Percentiles rank a stretch among this genome's conserved stretches.
Evolutionary conservation across 768 basidiomycete species (phyloP).

Genomic region (Phylloporus rhodoxanthus): DNA sequence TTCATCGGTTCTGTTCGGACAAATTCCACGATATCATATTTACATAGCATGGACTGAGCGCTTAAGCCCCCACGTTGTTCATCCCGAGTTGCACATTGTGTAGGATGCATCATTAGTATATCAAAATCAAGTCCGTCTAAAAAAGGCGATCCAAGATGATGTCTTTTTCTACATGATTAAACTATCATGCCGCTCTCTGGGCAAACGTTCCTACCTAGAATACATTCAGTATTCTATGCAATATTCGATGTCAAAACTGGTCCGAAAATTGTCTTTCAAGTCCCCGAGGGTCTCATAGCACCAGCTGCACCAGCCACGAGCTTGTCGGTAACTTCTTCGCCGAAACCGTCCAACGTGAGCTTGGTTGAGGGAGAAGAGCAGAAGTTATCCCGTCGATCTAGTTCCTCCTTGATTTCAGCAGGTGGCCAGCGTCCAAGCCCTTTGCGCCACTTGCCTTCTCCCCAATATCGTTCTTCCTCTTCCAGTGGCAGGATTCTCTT

Average conservation of each 20-base stretch:
- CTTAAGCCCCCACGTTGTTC: neutral
- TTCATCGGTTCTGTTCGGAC: conserved; percentile 5
- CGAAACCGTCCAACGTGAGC: conserved; percentile 29
- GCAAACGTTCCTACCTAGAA: conserved; percentile 71
- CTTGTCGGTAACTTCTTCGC: conserved; percentile 30
- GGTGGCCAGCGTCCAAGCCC: conserved; percentile 40
- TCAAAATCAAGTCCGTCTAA: neutral
- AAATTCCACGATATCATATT: conserved; percentile 6
- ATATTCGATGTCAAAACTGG: conserved; percentile 84
- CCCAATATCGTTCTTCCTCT: conserved; percentile 45
- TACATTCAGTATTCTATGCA: conserved; percentile 90
- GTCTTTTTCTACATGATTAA: neutral
- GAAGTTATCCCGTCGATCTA: conserved; percentile 46
- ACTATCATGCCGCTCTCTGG: conserved; percentile 39
- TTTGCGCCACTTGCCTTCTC: conserved; percentile 38
- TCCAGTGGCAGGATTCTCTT: conserved; percentile 54
- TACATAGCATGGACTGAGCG: conserved; percentile 18
- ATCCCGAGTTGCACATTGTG: neutral
- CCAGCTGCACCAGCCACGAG: conserved; percentile 29
- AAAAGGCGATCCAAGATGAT: neutral
- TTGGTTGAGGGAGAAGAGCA: conserved; percentile 31
- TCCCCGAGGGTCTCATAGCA: conserved; percentile 85
- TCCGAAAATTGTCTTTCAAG: conserved; percentile 87
- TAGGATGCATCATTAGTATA: neutral
- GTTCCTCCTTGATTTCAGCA: conserved; percentile 45